Evolutionary conservation across 177 flowering plant species (phyloP).

Genomic region (Vitis hybrid): DNA sequence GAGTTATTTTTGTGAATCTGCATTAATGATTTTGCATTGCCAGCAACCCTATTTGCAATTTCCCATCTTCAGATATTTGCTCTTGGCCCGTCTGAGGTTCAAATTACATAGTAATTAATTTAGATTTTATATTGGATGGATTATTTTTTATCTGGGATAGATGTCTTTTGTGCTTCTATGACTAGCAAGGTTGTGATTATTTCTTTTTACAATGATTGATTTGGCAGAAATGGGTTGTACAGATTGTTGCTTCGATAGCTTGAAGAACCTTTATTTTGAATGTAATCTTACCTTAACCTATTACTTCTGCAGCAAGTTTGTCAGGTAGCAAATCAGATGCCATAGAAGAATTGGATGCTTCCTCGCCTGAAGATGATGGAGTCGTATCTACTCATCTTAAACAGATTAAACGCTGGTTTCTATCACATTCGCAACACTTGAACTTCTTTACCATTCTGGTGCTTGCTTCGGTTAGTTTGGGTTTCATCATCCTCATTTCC

Average conservation of each 20-base stretch:
- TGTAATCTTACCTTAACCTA: neutral
- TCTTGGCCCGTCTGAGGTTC: too few relatives aligned
- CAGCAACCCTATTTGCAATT: too few relatives aligned
- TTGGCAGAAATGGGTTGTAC: neutral
- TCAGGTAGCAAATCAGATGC: slow-evolving; percentile 68
- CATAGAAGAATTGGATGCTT: slow-evolving; percentile 67
- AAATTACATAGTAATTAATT: too few relatives aligned
- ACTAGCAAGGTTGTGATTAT: neutral
- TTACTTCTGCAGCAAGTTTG: slow-evolving; percentile 51
- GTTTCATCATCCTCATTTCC: slow-evolving; percentile 4
- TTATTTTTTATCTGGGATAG: too few relatives aligned
- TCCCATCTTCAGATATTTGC: too few relatives aligned
- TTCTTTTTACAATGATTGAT: neutral
- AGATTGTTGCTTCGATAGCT: neutral
- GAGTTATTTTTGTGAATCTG: too few relatives aligned
- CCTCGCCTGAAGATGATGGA: slow-evolving; percentile 53
- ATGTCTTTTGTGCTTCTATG: neutral
- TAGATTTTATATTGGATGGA: too few relatives aligned
- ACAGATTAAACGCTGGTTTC: slow-evolving; percentile 63
- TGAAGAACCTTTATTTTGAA: neutral
- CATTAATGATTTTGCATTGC: too few relatives aligned
- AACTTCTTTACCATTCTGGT: slow-evolving; percentile 80
- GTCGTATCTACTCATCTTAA: slow-evolving; percentile 34
- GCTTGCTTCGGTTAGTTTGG: slow-evolving; percentile 90
- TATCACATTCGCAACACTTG: slow-evolving; percentile 79